These are phyloP conservation scores for Penicillium frequentans DNA, from an alignment of 2,329 filamentous ascomycete genomes.

Conservation along the genomic window DNA sequence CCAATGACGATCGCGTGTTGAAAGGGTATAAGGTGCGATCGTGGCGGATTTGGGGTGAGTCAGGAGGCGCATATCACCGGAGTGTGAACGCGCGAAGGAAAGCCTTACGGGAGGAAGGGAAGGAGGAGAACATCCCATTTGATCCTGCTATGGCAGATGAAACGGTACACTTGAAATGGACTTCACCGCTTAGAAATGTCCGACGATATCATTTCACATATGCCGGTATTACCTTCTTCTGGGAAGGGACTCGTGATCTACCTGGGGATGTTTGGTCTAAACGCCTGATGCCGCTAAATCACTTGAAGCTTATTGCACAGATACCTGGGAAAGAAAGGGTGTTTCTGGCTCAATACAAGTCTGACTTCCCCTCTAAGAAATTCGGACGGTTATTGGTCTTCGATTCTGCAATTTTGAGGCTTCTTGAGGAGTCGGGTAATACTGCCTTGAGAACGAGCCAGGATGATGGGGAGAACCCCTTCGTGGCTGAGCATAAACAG, in stretches of 20 bases:
- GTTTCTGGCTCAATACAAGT: not conserved
- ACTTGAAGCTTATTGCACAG: conserved; percentile 11
- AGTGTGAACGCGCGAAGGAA: conserved; percentile 9
- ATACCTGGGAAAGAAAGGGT: not conserved
- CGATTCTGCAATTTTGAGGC: conserved; percentile 5
- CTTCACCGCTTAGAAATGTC: not conserved
- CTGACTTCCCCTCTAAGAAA: conserved; percentile 1
- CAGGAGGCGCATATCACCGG: conserved; percentile 10
- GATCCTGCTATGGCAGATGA: conserved; percentile 3
- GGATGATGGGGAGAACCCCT: too few species aligned
- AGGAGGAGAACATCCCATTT: not conserved
- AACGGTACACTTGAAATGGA: conserved; percentile 4
- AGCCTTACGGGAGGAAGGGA: not conserved
- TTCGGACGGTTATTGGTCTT: conserved; percentile 10
- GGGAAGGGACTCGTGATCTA: conserved; percentile 14
- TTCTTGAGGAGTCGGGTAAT: conserved; percentile 1
- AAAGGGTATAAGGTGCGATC: conserved; percentile 16
- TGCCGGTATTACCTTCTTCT: conserved; percentile 7
- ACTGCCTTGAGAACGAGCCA: not conserved
- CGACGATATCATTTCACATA: conserved; percentile 12
- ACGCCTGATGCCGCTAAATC: conserved; percentile 9
- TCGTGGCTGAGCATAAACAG: not conserved
- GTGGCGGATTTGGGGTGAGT: conserved; percentile 16
- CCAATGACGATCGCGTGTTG: not conserved
- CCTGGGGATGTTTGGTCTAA: not conserved